These are phyloP conservation scores for Apiospora marii DNA, from an alignment of 2,329 filamentous ascomycete species.

Conservation along the genomic window DNA sequence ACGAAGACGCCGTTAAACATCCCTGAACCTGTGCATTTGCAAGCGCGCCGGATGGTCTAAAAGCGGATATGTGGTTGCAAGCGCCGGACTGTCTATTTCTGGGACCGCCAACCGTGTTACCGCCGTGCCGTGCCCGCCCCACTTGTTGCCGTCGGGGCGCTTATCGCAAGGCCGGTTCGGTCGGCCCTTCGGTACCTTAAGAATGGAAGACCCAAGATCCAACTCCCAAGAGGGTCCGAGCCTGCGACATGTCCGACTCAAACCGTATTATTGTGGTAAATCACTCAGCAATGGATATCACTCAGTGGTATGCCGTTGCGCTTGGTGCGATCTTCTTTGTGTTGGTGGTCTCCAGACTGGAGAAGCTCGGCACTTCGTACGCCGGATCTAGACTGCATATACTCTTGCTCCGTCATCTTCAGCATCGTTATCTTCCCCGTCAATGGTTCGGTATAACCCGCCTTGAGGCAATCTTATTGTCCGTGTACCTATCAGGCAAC, in stretches of 20 bases:
- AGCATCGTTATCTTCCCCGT: slow-evolving; percentile 7
- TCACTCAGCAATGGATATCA: slow-evolving; percentile 8
- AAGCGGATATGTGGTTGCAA: slow-evolving; percentile 5
- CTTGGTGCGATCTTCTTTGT: slow-evolving; percentile 8
- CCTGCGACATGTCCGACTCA: slow-evolving; percentile 1
- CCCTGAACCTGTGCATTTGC: not conserved
- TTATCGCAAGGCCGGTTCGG: slow-evolving; percentile 3
- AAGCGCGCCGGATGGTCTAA: not conserved
- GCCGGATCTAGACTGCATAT: not conserved
- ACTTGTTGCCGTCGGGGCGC: slow-evolving; percentile 6
- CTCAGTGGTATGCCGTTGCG: slow-evolving; percentile 9
- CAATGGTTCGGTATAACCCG: not conserved
- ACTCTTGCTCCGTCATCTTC: slow-evolving; percentile 1
- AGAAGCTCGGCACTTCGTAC: not conserved
- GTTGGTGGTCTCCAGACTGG: slow-evolving; percentile 12
- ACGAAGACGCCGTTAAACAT: not conserved
- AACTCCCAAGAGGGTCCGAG: slow-evolving; percentile 9
- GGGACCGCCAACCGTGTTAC: not conserved
- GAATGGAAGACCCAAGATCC: not conserved
- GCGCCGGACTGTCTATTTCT: slow-evolving; percentile 12
- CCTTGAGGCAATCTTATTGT: slow-evolving; percentile 6
- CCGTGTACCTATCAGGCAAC: slow-evolving; percentile 8
- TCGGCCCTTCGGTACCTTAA: not conserved
- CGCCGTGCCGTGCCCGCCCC: slow-evolving; percentile 7
- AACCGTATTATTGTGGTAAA: slow-evolving; percentile 6